phyloP scores from a whole-genome alignment of 768 basidiomycete genomes.

The Amanita rubescens region DNA sequence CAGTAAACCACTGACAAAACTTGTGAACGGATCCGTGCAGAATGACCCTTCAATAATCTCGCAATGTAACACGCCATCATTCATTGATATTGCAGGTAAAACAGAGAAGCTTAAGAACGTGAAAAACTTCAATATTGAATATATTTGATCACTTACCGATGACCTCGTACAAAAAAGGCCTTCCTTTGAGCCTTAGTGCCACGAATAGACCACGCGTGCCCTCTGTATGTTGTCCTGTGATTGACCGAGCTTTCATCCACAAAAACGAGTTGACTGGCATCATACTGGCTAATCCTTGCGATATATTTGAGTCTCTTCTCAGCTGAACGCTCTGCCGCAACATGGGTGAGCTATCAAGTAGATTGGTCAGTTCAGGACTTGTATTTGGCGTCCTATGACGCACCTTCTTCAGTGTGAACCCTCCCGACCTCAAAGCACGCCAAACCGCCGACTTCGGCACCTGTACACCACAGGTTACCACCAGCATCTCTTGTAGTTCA shows the following conservation, averaged over 20 bases:
- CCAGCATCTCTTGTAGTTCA: constrained; percentile 6
- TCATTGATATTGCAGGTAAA: constrained; percentile 24
- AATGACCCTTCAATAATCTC: constrained; percentile 22
- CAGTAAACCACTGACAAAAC: constrained; percentile 17
- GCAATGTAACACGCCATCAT: constrained; percentile 21
- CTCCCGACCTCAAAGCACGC: constrained; percentile 1
- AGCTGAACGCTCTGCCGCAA: constrained; percentile 1
- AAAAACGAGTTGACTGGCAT: constrained; percentile 20
- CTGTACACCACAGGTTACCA: not conserved
- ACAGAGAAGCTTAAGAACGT: constrained; percentile 22
- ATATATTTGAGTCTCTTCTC: constrained; percentile 1
- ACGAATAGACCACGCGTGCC: constrained; percentile 17
- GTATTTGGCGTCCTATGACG: not conserved
- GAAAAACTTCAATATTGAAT: constrained; percentile 9
- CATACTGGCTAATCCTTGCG: constrained; percentile 10
- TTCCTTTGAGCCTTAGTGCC: constrained; percentile 16
- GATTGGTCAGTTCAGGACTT: constrained; percentile 4
- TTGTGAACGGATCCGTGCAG: constrained; percentile 15
- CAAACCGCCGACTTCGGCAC: constrained; percentile 7
- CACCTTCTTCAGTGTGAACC: constrained; percentile 10
- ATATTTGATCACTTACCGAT: constrained; percentile 5
- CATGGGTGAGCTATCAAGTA: not conserved
- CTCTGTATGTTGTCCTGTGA: constrained; percentile 16
- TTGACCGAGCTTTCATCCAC: constrained; percentile 25
- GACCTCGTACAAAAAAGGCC: constrained; percentile 22